Evolutionary conservation across 352 stramenopile species (phyloP).

Genomic region (Aphanomyces astaci): DNA sequence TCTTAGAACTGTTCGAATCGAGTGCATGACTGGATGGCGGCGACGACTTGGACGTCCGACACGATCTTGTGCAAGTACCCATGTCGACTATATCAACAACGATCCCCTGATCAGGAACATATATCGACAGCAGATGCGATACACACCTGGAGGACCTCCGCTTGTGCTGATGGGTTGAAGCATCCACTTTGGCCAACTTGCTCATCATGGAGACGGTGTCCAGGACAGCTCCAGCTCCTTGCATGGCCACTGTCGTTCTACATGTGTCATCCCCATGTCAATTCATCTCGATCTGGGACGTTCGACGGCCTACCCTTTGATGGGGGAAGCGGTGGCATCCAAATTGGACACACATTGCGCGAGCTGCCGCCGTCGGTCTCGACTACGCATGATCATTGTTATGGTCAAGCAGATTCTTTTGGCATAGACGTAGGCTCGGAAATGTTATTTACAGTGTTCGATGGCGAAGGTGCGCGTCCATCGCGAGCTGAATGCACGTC

Average conservation of each 20-base stretch:
- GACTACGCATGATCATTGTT: no score
- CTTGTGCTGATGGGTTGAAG: slow-evolving; percentile 44
- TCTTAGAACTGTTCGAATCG: no score
- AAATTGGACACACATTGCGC: not conserved
- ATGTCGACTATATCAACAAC: slow-evolving; percentile 39
- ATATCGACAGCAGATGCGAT: no score
- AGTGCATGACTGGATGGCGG: slow-evolving; percentile 47
- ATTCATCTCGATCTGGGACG: not conserved
- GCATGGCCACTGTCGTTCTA: slow-evolving; percentile 3
- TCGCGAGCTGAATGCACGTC: not conserved
- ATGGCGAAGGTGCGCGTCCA: not conserved
- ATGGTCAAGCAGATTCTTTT: not conserved
- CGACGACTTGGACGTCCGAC: slow-evolving; percentile 54
- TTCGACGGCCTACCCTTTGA: slow-evolving; percentile 2
- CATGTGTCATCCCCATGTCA: not conserved
- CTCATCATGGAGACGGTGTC: slow-evolving; percentile 71
- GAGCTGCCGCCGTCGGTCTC: not conserved
- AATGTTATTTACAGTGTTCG: not conserved
- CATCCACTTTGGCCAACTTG: slow-evolving; percentile 39
- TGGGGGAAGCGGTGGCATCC: not conserved
- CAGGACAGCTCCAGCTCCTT: slow-evolving; percentile 24
- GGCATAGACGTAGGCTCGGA: no score
- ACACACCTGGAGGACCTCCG: slow-evolving; percentile 40
- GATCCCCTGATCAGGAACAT: no score
- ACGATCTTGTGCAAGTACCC: slow-evolving; percentile 73